Evolutionary conservation across 2,329 filamentous ascomycete species (phyloP).

Genomic region (Ramichloridium luteum): DNA sequence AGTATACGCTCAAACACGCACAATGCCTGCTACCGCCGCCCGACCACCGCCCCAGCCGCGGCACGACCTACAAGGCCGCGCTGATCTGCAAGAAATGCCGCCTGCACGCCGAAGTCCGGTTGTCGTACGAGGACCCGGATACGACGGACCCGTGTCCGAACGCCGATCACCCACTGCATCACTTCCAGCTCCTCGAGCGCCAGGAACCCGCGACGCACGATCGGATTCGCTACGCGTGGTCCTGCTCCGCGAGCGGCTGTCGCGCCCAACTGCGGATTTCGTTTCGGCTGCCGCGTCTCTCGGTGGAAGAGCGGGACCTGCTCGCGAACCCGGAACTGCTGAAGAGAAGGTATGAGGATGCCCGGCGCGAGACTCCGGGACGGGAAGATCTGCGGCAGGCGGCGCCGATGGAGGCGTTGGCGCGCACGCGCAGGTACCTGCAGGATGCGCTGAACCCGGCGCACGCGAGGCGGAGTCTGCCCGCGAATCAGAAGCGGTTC

Average conservation of each 20-base stretch:
- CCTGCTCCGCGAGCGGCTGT: constrained; percentile 48
- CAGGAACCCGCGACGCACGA: constrained; percentile 8
- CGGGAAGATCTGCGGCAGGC: constrained; percentile 43
- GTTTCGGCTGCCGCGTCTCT: constrained; percentile 42
- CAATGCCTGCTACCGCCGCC: constrained; percentile 40
- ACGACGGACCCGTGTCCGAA: constrained; percentile 36
- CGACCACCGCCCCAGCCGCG: constrained; percentile 27
- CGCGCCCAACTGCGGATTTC: constrained; percentile 40
- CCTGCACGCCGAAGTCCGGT: constrained; percentile 47
- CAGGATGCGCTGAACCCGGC: constrained; percentile 42
- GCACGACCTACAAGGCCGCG: constrained; percentile 43
- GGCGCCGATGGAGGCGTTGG: constrained; percentile 42
- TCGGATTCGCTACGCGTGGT: constrained; percentile 36
- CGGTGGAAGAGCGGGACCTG: constrained; percentile 34
- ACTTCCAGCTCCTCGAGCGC: constrained; percentile 32
- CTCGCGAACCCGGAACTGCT: constrained; percentile 44
- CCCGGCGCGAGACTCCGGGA: constrained; percentile 39
- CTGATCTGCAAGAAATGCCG: constrained; percentile 51
- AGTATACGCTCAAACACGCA: constrained; percentile 43
- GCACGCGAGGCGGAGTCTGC: constrained; percentile 42
- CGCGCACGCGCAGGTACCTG: constrained; percentile 48
- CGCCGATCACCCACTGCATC: constrained; percentile 45
- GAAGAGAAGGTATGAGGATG: constrained; percentile 40
- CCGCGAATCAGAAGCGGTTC: constrained; percentile 51
- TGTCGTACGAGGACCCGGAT: constrained; percentile 34